Conservation (phyloP, 2,329 filamentous ascomycete genomes). For the Cladophialophora exuberans region DNA sequence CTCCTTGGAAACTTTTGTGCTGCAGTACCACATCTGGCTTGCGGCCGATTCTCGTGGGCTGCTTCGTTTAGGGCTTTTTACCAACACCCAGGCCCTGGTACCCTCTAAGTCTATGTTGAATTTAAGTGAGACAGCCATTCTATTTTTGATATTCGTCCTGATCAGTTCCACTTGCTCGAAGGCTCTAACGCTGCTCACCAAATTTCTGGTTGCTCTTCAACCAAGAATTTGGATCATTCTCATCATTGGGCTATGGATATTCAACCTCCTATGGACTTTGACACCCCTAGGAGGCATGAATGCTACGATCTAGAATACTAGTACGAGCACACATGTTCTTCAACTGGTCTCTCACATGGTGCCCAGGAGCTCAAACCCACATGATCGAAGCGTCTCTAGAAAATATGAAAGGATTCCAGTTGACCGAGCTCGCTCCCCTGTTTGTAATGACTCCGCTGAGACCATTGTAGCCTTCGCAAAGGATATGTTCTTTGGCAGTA, state of each 20-base stretch:
- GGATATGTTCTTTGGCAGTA: too few relatives aligned
- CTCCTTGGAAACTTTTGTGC: conserved; percentile 62
- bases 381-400: too few relatives aligned
- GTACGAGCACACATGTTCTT: too few relatives aligned
- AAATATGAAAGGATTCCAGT: too few relatives aligned
- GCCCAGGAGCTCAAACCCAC: too few relatives aligned
- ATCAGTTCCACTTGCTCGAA: conserved; percentile 43
- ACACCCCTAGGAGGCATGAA: background rate
- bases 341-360: too few relatives aligned
- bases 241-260: background rate
- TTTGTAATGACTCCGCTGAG: too few relatives aligned
- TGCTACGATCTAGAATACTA: background rate
- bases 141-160: conserved; percentile 50
- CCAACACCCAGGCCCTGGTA: background rate
- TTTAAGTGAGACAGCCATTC: conserved; percentile 35
- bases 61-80: conserved; percentile 43
- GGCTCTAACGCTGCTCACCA: conserved; percentile 44
- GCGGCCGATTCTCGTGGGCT: conserved; percentile 60
- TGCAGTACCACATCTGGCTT: conserved; percentile 66
- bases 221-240: background rate
- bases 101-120: conserved; percentile 30
- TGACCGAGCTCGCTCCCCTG: too few relatives aligned
- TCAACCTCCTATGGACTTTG: conserved; percentile 1
- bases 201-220: conserved; percentile 38
- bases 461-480: too few relatives aligned